Conservation (phyloP, 129 eudicot genomes). For the Centella asiatica region DNA sequence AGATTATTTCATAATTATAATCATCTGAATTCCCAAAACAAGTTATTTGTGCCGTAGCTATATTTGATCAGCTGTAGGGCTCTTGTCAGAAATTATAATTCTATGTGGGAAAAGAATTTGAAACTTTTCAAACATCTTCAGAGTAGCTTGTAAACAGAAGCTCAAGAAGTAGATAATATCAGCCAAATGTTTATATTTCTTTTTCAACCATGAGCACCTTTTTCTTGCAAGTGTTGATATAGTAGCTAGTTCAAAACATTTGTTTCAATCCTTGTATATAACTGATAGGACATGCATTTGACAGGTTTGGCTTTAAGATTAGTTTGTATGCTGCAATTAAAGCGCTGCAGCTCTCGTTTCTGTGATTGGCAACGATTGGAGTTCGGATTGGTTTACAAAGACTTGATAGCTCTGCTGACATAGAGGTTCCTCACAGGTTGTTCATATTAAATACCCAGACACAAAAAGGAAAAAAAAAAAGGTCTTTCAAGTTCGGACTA, state of each 20-base stretch:
- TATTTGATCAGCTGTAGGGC: too few relatives aligned
- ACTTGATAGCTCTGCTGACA: background rate
- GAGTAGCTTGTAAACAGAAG: background rate
- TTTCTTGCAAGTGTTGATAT: background rate
- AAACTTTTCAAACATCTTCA: background rate
- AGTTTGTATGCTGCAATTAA: background rate
- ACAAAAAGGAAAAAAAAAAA: background rate
- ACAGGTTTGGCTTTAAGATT: constrained; percentile 4
- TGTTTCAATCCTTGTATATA: too few relatives aligned
- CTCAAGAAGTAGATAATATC: background rate
- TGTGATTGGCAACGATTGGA: too few relatives aligned
- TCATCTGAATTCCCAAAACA: background rate
- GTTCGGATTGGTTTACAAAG: background rate
- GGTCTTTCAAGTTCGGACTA: background rate
- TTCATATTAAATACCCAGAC: background rate
- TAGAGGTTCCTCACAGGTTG: background rate
- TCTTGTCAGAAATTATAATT: background rate
- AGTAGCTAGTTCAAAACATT: background rate
- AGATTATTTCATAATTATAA: background rate
- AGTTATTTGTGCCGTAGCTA: background rate
- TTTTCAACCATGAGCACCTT: background rate
- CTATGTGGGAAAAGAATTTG: background rate
- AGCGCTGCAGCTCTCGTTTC: background rate
- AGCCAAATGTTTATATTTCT: background rate
- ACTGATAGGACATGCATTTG: background rate